Base-by-base conservation (phyloP, 805 yeast species). In the Ogataea minuta region DNA sequence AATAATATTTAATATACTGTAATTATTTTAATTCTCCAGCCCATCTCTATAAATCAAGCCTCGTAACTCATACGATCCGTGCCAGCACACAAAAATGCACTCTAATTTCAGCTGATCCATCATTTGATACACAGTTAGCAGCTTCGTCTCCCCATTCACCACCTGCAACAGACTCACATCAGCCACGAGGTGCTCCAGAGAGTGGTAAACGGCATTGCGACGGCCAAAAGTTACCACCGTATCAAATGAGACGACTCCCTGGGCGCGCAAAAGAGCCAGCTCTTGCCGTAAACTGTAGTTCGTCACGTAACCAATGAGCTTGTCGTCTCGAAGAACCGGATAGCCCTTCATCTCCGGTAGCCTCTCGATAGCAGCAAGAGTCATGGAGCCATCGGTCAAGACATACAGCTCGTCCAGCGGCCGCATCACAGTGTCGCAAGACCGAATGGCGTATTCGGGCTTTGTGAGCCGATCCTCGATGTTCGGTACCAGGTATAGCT, bases 261-360 rank as follows among this genome's bases (percentile, higher is more conserved):
- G 38, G 2, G 14, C 15, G 19, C 31, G 42, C 31, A 43, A 41
- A 39, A 14, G 46, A 0, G 32, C 16, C 6, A 59, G 12, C 13
- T 70, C 69, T 5, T 48, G 39, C 10, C 44, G 41, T 15, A 76
- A 45, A 21, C 70, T 74, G 24, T 52, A 56, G 4, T 67, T 43
- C 1, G 72, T 54, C 4, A 76, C 49, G 59, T 67, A 71, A 1
- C 81, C 81, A 3, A 66, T 28, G 3, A 76, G 45, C 10, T 48
- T 48, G 32, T 49, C 53, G 35, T 61, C 64, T 37, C 56, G 59
- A 50, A 75, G 60, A 8, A 69, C 66, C 7, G 78, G 83, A 47
- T 66, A 67, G 9, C 74, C 81, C 2, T 54, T 40, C 23, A 50
- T 33, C 3, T 17, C 31, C 4, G 37, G 41, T 4, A 72, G 31